A percentile compares a stretch with the other conserved stretches of the same genome.
Conservation (phyloP, 129 eudicot genomes). For the Lonicera japonica region DNA sequence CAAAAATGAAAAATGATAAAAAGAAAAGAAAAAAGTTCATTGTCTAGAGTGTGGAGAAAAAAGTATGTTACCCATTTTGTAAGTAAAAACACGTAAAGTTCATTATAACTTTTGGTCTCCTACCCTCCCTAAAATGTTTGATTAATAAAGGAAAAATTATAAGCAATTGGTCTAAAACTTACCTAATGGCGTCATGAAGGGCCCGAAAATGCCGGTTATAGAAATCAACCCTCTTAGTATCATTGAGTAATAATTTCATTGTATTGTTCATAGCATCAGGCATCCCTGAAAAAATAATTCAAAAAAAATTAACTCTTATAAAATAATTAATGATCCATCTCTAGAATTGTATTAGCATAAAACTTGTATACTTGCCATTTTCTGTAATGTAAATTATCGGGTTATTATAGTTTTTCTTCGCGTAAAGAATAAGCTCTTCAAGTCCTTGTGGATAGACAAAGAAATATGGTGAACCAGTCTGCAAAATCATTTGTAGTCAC, state of each 20-base stretch:
- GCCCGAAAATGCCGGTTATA: slow-evolving; percentile 5
- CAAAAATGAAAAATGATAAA: too few relatives aligned
- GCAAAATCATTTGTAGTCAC: not conserved
- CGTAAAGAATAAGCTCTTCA: not conserved
- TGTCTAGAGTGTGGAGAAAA: too few relatives aligned
- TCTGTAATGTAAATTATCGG: slow-evolving; percentile 15
- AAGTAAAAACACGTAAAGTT: too few relatives aligned
- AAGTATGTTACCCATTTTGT: too few relatives aligned
- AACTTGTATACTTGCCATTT: slow-evolving; percentile 4
- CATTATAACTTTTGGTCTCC: too few relatives aligned
- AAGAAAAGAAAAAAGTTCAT: too few relatives aligned
- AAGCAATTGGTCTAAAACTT: not conserved
- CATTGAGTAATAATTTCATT: slow-evolving; percentile 1
- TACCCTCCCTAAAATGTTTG: too few relatives aligned
- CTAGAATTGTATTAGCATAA: too few relatives aligned
- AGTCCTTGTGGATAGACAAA: slow-evolving; percentile 8
- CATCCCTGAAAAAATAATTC: not conserved
- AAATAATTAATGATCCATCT: too few relatives aligned
- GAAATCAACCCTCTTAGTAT: slow-evolving; percentile 4
- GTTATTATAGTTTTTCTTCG: slow-evolving; percentile 5
- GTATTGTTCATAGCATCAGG: slow-evolving; percentile 1
- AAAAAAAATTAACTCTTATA: too few relatives aligned
- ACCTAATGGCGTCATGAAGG: slow-evolving; percentile 6
- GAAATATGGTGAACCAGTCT: not conserved
- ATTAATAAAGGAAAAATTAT: too few relatives aligned